Evolutionary conservation across 768 basidiomycete species (phyloP).

Genomic region (Boletales sp.): DNA sequence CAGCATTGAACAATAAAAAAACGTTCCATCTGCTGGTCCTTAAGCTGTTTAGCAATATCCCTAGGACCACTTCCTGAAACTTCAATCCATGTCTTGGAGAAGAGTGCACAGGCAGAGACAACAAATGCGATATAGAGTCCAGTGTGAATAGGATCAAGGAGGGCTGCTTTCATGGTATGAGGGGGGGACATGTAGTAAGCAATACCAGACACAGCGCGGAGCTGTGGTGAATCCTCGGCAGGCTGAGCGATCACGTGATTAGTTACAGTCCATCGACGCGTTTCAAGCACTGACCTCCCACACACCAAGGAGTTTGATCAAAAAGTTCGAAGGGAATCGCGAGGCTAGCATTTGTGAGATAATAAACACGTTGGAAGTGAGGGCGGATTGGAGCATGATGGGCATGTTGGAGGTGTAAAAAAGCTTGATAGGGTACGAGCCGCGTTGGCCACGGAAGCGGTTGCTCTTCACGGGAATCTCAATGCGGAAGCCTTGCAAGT

Average conservation of each 20-base stretch:
- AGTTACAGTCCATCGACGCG: background rate
- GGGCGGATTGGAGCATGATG: conserved; percentile 95
- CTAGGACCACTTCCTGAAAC: conserved; percentile 94
- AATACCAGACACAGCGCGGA: conserved; percentile 85
- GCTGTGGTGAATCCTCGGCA: conserved; percentile 89
- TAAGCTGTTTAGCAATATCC: conserved; percentile 96
- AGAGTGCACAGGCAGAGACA: conserved; percentile 90
- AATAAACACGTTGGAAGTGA: conserved; percentile 94
- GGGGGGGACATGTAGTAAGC: conserved; percentile 98
- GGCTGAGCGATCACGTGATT: conserved; percentile 51
- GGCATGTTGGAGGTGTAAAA: conserved; percentile 99
- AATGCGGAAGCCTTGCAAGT: conserved; percentile 97
- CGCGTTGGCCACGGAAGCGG: conserved; percentile 93
- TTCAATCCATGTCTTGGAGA: conserved; percentile 99
- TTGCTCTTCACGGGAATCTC: conserved; percentile 98
- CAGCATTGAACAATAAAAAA: background rate
- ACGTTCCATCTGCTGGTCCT: conserved; percentile 99
- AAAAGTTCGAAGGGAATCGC: conserved; percentile 87
- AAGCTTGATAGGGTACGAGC: conserved; percentile 93
- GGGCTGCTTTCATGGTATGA: conserved; percentile 83
- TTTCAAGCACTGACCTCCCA: conserved; percentile 77
- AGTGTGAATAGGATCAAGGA: conserved; percentile 94
- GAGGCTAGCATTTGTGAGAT: conserved; percentile 92
- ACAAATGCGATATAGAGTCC: conserved; percentile 89
- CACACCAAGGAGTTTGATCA: conserved; percentile 89